These are phyloP conservation scores for Pharnaceum exiguum DNA, from an alignment of 148 eudicot genomes.

Conservation along the genomic window DNA sequence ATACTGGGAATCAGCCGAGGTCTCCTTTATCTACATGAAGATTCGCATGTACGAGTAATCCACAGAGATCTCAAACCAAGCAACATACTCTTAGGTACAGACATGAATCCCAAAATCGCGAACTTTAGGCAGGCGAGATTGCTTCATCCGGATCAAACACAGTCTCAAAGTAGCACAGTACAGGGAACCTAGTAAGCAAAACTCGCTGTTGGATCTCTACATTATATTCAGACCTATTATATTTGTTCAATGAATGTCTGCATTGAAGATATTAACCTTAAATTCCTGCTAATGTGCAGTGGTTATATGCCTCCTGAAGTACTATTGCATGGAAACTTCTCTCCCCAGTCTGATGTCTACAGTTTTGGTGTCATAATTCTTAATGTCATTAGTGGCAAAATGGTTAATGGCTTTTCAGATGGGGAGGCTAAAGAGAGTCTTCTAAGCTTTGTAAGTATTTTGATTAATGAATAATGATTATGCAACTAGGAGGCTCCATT, in stretches of 20 bases:
- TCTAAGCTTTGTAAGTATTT: conserved; percentile 15
- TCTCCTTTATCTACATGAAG: conserved; percentile 30
- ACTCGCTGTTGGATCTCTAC: too few relatives aligned
- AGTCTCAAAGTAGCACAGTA: background rate
- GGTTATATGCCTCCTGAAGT: conserved; percentile 30
- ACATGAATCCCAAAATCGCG: conserved; percentile 41
- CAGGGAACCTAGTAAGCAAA: conserved; percentile 43
- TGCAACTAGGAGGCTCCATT: background rate
- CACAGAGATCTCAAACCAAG: conserved; percentile 51
- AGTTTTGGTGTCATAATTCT: conserved; percentile 46
- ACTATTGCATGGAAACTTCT: conserved; percentile 28
- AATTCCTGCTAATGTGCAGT: conserved; percentile 17
- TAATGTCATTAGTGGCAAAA: conserved; percentile 26
- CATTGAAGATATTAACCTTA: background rate
- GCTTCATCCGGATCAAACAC: conserved; percentile 9
- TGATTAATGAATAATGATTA: background rate
- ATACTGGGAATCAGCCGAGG: conserved; percentile 23
- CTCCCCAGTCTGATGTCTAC: conserved; percentile 44
- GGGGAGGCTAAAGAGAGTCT: conserved; percentile 1
- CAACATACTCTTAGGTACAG: conserved; percentile 34
- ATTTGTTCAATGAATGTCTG: background rate
- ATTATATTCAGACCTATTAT: too few relatives aligned
- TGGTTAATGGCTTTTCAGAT: background rate
- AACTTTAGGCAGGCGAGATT: conserved; percentile 13
- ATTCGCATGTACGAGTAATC: conserved; percentile 44